phyloP scores from a whole-genome alignment of 495 filamentous ascomycete genomes.

The Penicillium mononematosum region DNA sequence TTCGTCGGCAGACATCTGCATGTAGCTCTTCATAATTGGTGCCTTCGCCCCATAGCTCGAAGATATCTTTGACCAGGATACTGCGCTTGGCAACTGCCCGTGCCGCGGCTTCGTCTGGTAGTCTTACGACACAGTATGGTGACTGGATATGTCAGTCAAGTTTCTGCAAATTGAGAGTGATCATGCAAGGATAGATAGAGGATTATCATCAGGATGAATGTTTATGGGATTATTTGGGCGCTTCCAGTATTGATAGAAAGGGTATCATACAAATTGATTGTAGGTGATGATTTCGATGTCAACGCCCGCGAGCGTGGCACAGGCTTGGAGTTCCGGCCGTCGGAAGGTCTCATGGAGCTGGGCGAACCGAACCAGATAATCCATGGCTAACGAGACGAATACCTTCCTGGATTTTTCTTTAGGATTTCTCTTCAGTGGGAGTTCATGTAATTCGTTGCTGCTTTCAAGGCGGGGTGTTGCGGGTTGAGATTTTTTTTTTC shows the following conservation, averaged over 20 bases:
- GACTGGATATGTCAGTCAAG: slow-evolving; percentile 54
- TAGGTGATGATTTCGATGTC: slow-evolving; percentile 72
- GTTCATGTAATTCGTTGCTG: slow-evolving; percentile 4
- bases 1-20: slow-evolving; percentile 54
- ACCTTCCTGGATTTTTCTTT: background rate
- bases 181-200: background rate
- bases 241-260: background rate
- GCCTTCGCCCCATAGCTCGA: slow-evolving; percentile 85
- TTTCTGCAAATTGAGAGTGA: background rate
- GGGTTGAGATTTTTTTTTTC: slow-evolving; percentile 18
- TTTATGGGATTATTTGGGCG: background rate
- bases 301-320: slow-evolving; percentile 67
- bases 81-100: slow-evolving; percentile 65
- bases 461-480: slow-evolving; percentile 21
- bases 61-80: slow-evolving; percentile 76
- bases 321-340: slow-evolving; percentile 76
- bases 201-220: background rate
- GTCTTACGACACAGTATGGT: slow-evolving; percentile 77
- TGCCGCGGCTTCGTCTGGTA: slow-evolving; percentile 66
- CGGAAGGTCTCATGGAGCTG: slow-evolving; percentile 91
- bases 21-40: slow-evolving; percentile 67
- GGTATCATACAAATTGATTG: slow-evolving; percentile 60
- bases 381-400: slow-evolving; percentile 42
- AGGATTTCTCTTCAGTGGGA: background rate
- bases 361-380: slow-evolving; percentile 87